Base-by-base conservation (phyloP, 2,329 filamentous ascomycete genomes). In the Neonectria neomacrospora region DNA sequence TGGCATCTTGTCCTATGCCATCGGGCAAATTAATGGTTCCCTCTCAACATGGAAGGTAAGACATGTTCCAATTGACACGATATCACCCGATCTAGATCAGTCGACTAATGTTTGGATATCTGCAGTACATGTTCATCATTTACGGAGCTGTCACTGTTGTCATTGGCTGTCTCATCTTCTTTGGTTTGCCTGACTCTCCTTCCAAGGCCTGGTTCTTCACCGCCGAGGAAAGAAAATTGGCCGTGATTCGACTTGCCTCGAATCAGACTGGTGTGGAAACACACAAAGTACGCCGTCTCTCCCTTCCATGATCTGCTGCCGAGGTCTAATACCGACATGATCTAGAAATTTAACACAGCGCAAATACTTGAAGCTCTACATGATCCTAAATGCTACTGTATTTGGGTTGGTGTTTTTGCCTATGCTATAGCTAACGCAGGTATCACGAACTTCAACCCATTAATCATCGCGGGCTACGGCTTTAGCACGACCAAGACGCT, bases 391-490 rank as follows among this genome's bases (percentile, higher is more conserved):
- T 72, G 66, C 44, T 76, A 71, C 54, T 69, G 72, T 16, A 65
- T 73, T 5, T 75, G 71, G 52, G 42, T 71, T 1, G 62, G 70
- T 1, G 71, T 71, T 0, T 64, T 91, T 28, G 90, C 87, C 76
- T 86, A 90, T 69, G 89, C 90, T 18, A 81, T 92, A 22, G 88
- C 89, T 51, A 88, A 91, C 64, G 87, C 88, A 56, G 90, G 90
- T 73, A 86, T 92, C 72, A 90, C 91, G 75, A 83, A 88, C 71
- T 82, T 88, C 69, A 81, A 82, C 67, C 79, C 86, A 51, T 80
- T 88, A 41, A 88, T 91, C 65, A 79, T 89, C 34, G 89, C 90
- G 63, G 87, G 87, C 65, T 77, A 74, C n/a, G 77, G 77, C 0
- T 78, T 76, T 51, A 71, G 64, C 5, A 66, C 69, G 41, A 69